A percentile compares a stretch with the other conserved stretches of the same genome.
phyloP scores from a whole-genome alignment of 2,329 filamentous ascomycete species.

The Xylariaceae sp. region DNA sequence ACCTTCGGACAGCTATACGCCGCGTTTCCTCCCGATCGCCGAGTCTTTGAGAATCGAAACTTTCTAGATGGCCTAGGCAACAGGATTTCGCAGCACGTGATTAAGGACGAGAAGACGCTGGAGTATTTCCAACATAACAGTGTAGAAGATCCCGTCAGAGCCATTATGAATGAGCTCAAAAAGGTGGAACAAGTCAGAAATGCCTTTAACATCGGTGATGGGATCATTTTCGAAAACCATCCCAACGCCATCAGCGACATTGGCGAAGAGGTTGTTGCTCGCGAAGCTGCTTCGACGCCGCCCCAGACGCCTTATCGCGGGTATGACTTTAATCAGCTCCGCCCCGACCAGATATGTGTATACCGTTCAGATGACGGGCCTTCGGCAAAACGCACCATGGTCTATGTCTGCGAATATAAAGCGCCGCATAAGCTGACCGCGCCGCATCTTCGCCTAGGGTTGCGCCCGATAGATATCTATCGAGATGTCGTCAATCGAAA shows the following conservation, averaged over 20 bases:
- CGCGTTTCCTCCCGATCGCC: constrained; percentile 18
- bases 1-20: constrained; percentile 19
- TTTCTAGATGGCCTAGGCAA: constrained; percentile 24
- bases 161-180: constrained; percentile 27
- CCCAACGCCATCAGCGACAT: constrained; percentile 25
- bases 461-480: constrained; percentile 40
- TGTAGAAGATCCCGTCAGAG: constrained; percentile 28
- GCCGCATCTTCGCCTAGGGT: constrained; percentile 37
- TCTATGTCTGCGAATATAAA: constrained; percentile 43
- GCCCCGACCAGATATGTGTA: constrained; percentile 33
- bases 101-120: constrained; percentile 28
- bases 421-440: constrained; percentile 43
- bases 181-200: constrained; percentile 11
- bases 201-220: constrained; percentile 28
- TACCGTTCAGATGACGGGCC: constrained; percentile 13
- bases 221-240: constrained; percentile 33
- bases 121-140: constrained; percentile 28
- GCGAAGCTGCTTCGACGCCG: constrained; percentile 4
- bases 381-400: constrained; percentile 18
- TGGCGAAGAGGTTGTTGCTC: constrained; percentile 13
- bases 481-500: constrained; percentile 32
- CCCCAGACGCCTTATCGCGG: constrained; percentile 17
- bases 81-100: constrained; percentile 15
- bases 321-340: constrained; percentile 19
- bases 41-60: constrained; percentile 23